phyloP scores from a whole-genome alignment of 2,329 filamentous ascomycete genomes.

The Neopestalotiopsis rosae region DNA sequence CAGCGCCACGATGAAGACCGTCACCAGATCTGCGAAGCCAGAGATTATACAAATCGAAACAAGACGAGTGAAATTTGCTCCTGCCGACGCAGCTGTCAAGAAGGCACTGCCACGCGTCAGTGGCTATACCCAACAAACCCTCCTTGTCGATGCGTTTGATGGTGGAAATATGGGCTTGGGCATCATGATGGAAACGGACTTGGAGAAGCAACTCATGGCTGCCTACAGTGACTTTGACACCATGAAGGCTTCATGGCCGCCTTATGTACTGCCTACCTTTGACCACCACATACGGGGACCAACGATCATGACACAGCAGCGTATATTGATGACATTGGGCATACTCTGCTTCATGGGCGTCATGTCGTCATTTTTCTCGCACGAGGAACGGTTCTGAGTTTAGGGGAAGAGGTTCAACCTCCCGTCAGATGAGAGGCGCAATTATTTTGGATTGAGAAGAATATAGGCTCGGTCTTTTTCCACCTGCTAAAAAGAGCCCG shows the following conservation, averaged over 20 bases:
- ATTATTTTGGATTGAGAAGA: constrained; percentile 21
- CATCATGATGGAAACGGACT: constrained; percentile 19
- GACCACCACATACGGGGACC: constrained; percentile 21
- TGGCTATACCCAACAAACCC: neutral
- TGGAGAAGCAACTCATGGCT: constrained; percentile 28
- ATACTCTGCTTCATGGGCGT: constrained; percentile 33
- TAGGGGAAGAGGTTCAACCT: neutral
- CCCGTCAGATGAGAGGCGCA: constrained; percentile 4
- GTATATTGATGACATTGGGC: constrained; percentile 36
- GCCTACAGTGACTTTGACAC: constrained; percentile 10
- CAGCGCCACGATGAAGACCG: neutral
- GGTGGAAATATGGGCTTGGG: constrained; percentile 8
- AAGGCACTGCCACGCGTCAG: neutral
- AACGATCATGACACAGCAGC: constrained; percentile 31
- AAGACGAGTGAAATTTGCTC: neutral
- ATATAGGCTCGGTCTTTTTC: constrained; percentile 19
- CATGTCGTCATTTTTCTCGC: constrained; percentile 23
- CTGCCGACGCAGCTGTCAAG: neutral
- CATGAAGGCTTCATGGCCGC: neutral
- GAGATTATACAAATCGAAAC: neutral
- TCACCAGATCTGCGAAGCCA: neutral
- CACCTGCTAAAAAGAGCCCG: neutral
- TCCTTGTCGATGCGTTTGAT: neutral
- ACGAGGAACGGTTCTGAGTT: neutral
- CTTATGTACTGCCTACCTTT: neutral